phyloP scores from a whole-genome alignment of 2,329 filamentous ascomycete genomes.

The Pseudohalonectria lignicola region DNA sequence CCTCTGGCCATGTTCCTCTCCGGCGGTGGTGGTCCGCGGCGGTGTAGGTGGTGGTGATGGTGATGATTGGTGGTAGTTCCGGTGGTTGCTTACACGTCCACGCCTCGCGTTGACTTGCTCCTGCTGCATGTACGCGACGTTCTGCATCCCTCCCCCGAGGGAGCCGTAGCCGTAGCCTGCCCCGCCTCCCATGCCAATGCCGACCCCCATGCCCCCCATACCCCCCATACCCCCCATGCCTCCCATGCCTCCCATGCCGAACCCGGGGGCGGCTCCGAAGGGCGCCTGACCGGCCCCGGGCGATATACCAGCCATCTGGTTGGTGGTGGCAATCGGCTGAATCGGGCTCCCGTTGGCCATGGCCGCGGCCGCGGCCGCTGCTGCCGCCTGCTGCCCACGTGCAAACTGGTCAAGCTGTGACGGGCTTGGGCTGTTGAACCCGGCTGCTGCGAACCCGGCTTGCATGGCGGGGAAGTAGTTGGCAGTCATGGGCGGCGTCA shows the following conservation, averaged over 20 bases:
- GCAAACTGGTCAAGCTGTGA: slow-evolving; percentile 43
- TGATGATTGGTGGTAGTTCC: too few relatives aligned
- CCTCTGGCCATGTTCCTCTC: too few relatives aligned
- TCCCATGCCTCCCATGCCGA: slow-evolving; percentile 31
- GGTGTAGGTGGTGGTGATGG: too few relatives aligned
- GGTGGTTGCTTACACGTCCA: slow-evolving; percentile 41
- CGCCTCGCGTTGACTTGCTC: slow-evolving; percentile 45
- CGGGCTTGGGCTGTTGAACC: slow-evolving; percentile 35
- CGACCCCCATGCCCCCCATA: background rate
- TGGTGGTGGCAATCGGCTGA: slow-evolving; percentile 28
- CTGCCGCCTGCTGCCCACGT: background rate
- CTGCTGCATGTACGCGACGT: slow-evolving; percentile 41
- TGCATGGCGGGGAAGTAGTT: slow-evolving; percentile 48
- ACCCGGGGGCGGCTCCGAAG: slow-evolving; percentile 38
- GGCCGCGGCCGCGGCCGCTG: slow-evolving; percentile 9
- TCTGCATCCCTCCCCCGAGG: slow-evolving; percentile 31
- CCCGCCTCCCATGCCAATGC: background rate
- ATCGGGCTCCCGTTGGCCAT: slow-evolving; percentile 40
- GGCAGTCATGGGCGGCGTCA: slow-evolving; percentile 41
- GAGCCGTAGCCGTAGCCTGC: slow-evolving; percentile 28
- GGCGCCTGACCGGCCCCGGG: slow-evolving; percentile 23
- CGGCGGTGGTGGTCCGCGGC: too few relatives aligned
- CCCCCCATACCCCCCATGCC: too few relatives aligned
- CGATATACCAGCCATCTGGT: slow-evolving; percentile 29
- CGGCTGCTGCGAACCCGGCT: slow-evolving; percentile 35